A percentile compares a stretch with the other conserved stretches of the same genome.
Conservation (phyloP, 1,139 yeast species). For the Kluyveromyces marxianus region DNA sequence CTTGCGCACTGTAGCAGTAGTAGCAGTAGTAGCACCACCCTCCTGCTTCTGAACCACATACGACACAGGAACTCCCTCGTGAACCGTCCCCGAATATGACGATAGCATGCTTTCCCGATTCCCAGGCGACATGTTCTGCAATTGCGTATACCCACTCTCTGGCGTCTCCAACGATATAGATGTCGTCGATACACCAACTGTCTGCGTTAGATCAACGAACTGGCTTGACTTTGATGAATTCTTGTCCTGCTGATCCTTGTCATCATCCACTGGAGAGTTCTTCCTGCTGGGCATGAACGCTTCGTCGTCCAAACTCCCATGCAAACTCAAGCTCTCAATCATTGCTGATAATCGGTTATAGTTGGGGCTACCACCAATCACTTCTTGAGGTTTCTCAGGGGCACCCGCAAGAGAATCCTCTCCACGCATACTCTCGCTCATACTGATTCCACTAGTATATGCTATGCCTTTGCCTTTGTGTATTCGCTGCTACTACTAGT, state of each 20-base stretch:
- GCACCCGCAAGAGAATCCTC: neutral
- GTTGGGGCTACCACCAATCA: neutral
- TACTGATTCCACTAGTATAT: too few relatives aligned
- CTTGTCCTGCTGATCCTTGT: neutral
- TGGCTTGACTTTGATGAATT: neutral
- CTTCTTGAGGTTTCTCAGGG: neutral
- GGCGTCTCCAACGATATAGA: too few relatives aligned
- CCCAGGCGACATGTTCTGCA: slow-evolving; percentile 12
- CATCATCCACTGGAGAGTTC: neutral
- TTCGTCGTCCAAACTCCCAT: slow-evolving; percentile 1
- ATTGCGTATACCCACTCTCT: neutral
- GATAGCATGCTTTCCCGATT: slow-evolving; percentile 38
- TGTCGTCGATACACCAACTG: too few relatives aligned
- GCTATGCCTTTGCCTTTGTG: too few relatives aligned
- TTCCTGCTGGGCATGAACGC: slow-evolving; percentile 1
- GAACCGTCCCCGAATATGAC: slow-evolving; percentile 40
- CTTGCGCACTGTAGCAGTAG: neutral
- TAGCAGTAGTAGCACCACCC: too few relatives aligned
- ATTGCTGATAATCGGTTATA: slow-evolving; percentile 4
- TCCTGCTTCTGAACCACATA: slow-evolving; percentile 32
- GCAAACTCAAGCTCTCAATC: slow-evolving; percentile 2
- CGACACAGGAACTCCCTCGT: slow-evolving; percentile 38
- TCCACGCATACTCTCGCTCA: too few relatives aligned
- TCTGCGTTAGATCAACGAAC: neutral
- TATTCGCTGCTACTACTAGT: neutral